Percentiles rank a stretch among this genome's conserved stretches.
phyloP scores from a whole-genome alignment of 257 asterid genomes.

The Capsicum rhomboideum region DNA sequence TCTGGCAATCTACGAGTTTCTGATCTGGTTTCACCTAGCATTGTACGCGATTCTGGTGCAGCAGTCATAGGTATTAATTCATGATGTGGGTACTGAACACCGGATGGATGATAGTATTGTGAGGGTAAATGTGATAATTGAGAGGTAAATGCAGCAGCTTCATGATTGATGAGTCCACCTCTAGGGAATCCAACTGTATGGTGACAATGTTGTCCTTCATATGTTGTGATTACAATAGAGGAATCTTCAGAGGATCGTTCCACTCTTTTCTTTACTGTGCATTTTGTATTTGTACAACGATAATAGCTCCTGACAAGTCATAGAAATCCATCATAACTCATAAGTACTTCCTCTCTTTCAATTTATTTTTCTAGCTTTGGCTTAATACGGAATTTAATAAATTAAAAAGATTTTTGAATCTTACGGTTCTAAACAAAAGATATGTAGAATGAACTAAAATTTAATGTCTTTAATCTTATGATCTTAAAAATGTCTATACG shows the following conservation, averaged over 20 bases:
- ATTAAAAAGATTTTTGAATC: no score
- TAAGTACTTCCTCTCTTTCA: no score
- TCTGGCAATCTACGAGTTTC: not conserved
- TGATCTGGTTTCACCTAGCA: not conserved
- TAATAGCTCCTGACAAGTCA: conserved; percentile 61
- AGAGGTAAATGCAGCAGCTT: conserved; percentile 6
- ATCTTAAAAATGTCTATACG: no score
- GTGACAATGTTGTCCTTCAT: conserved; percentile 88
- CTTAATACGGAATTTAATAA: no score
- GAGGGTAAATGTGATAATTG: conserved; percentile 20
- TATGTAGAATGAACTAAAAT: no score
- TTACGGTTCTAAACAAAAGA: no score
- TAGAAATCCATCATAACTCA: not conserved
- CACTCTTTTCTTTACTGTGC: conserved; percentile 79
- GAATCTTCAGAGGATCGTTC: conserved; percentile 77
- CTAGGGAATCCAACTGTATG: conserved; percentile 62
- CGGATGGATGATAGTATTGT: conserved; percentile 21
- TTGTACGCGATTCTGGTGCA: conserved; percentile 8
- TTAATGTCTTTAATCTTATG: no score
- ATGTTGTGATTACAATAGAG: conserved; percentile 66
- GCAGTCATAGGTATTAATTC: conserved; percentile 6
- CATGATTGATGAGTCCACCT: conserved; percentile 25
- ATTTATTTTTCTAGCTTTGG: no score
- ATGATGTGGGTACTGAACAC: conserved; percentile 29
- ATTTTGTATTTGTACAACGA: conserved; percentile 81